Percentiles rank a stretch among this genome's conserved stretches.
Evolutionary conservation across 345 rosid genomes (phyloP).

Genomic region (Syzygium aqueum): DNA sequence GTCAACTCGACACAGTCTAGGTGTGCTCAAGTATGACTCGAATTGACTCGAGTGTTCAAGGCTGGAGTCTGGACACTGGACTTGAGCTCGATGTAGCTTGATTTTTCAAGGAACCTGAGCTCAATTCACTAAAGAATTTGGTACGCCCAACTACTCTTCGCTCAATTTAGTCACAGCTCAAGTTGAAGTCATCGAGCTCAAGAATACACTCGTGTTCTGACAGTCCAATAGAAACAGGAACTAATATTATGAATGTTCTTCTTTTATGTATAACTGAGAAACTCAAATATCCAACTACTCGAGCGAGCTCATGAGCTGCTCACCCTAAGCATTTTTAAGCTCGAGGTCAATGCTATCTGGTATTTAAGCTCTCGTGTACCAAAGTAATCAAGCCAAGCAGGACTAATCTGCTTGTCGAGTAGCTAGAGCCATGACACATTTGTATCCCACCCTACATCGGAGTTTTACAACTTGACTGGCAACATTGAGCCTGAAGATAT

Average conservation of each 20-base stretch:
- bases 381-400: neutral
- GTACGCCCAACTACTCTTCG: neutral
- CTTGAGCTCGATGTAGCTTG: neutral
- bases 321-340: neutral
- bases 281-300: neutral
- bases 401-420: neutral
- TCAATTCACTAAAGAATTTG: neutral
- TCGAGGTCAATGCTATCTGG: neutral
- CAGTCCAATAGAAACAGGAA: neutral
- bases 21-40: neutral
- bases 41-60: neutral
- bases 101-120: neutral
- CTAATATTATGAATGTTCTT: neutral
- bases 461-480: neutral
- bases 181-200: neutral
- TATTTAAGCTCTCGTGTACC: neutral
- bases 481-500: neutral
- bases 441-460: neutral
- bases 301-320: neutral
- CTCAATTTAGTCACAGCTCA: neutral
- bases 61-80: neutral
- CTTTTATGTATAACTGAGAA: neutral
- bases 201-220: neutral
- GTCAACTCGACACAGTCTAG: neutral
- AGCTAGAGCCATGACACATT: neutral